Conservation (phyloP, 2,329 filamentous ascomycete genomes). For the Fusarium sp. region DNA sequence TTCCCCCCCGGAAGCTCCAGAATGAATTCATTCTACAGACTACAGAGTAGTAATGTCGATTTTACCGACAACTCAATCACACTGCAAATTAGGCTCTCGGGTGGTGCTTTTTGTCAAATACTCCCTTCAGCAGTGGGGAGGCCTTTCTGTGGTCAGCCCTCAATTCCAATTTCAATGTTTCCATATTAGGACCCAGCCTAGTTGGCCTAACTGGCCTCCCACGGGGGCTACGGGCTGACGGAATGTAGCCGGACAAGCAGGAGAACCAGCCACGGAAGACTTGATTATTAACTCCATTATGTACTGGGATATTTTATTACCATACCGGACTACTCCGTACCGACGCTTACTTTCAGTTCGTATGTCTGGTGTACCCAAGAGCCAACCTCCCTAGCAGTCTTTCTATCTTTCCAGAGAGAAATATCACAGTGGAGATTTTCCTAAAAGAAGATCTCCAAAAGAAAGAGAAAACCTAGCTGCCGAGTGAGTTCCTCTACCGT, state of each 20-base stretch:
- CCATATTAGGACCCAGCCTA: conserved; percentile 36
- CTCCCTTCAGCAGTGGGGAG: conserved; percentile 17
- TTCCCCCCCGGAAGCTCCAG: neutral
- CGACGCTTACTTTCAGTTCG: neutral
- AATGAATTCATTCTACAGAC: neutral
- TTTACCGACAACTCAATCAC: conserved; percentile 19
- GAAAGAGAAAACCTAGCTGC: neutral
- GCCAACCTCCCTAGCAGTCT: neutral
- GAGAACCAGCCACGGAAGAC: neutral
- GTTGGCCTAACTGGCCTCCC: conserved; percentile 35
- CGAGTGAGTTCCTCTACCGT: neutral
- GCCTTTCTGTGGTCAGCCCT: conserved; percentile 33
- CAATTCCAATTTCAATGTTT: conserved; percentile 31
- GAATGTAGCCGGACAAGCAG: conserved; percentile 28
- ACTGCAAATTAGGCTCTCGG: conserved; percentile 9
- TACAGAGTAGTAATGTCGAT: neutral
- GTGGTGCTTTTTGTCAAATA: conserved; percentile 2
- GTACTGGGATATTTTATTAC: neutral
- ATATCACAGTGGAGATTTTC: neutral
- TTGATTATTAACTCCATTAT: neutral
- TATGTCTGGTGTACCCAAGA: neutral
- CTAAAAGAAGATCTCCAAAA: neutral
- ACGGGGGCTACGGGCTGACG: conserved; percentile 25
- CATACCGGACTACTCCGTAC: neutral
- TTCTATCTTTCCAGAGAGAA: neutral